Evolutionary conservation across 1,139 yeast genomes (phyloP).

Genomic region (Pichia sp.): DNA sequence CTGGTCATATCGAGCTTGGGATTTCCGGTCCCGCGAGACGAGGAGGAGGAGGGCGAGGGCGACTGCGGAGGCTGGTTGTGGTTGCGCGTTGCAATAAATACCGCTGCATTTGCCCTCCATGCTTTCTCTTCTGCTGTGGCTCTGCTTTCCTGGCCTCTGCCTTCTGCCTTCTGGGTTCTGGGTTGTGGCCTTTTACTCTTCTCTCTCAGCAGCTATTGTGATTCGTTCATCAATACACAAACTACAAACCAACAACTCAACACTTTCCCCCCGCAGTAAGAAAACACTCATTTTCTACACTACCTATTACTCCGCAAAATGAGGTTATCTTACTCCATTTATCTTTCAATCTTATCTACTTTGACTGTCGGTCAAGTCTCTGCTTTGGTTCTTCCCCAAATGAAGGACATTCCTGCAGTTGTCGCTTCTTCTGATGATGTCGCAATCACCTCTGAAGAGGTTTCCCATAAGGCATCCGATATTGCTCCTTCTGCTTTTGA

Average conservation of each 20-base stretch:
- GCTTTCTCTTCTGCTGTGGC: too few relatives aligned
- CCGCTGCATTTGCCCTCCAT: too few relatives aligned
- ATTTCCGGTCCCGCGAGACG: too few relatives aligned
- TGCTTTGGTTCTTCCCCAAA: conserved; percentile 60
- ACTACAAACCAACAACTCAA: too few relatives aligned
- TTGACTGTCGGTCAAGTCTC: conserved; percentile 54
- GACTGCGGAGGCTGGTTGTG: too few relatives aligned
- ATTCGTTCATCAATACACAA: too few relatives aligned
- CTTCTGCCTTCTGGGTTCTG: not conserved
- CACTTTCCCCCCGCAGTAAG: not conserved
- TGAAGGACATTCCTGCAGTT: conserved; percentile 38
- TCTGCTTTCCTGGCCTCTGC: too few relatives aligned
- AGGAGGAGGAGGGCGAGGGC: too few relatives aligned
- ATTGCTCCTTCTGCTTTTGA: conserved; percentile 5
- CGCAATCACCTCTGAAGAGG: conserved; percentile 6
- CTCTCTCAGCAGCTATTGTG: too few relatives aligned
- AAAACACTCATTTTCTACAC: not conserved
- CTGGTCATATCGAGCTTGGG: too few relatives aligned
- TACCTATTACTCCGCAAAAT: conserved; percentile 18
- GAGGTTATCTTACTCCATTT: conserved; percentile 45
- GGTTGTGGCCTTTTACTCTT: too few relatives aligned
- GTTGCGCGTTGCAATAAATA: too few relatives aligned
- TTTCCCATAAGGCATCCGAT: not conserved
- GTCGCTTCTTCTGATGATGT: conserved; percentile 20
- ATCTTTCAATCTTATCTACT: conserved; percentile 35